Conservation (phyloP, 176 grass and related monocot genomes). For the Bonia amplexicaulis region DNA sequence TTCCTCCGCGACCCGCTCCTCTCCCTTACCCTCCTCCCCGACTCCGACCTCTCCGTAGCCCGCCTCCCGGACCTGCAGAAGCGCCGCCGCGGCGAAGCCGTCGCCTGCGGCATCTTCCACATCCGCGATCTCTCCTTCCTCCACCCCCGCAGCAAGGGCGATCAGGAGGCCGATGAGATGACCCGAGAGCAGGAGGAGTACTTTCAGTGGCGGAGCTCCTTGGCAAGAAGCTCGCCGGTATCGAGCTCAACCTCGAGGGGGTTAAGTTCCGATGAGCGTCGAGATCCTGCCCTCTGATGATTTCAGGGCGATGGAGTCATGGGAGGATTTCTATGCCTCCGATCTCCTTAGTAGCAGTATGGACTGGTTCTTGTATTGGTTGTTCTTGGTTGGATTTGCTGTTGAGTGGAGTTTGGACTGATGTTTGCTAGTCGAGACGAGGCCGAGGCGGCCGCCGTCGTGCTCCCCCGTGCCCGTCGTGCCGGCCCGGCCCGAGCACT, state of each 20-base stretch:
- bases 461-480: no score
- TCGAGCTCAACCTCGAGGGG: conserved; percentile 78
- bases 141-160: conserved; percentile 24
- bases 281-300: conserved; percentile 59
- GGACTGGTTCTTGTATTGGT: background rate
- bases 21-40: conserved; percentile 45
- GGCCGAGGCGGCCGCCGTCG: no score
- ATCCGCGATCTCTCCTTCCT: conserved; percentile 71
- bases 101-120: conserved; percentile 70
- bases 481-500: no score
- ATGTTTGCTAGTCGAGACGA: background rate
- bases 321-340: conserved; percentile 86
- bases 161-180: conserved; percentile 23
- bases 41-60: conserved; percentile 52
- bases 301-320: conserved; percentile 69
- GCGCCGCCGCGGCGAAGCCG: conserved; percentile 67
- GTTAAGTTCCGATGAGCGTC: conserved; percentile 78
- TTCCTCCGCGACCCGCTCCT: conserved; percentile 63
- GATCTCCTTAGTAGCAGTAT: conserved; percentile 57
- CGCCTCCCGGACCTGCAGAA: conserved; percentile 75
- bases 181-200: conserved; percentile 46
- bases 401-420: conserved; percentile 17
- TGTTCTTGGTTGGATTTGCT: conserved; percentile 1
- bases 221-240: conserved; percentile 55
- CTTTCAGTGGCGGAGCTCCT: conserved; percentile 54